phyloP scores from a whole-genome alignment of 225 moss, liverwort and hornwort genomes.

The Antitrichia curtipendula region DNA sequence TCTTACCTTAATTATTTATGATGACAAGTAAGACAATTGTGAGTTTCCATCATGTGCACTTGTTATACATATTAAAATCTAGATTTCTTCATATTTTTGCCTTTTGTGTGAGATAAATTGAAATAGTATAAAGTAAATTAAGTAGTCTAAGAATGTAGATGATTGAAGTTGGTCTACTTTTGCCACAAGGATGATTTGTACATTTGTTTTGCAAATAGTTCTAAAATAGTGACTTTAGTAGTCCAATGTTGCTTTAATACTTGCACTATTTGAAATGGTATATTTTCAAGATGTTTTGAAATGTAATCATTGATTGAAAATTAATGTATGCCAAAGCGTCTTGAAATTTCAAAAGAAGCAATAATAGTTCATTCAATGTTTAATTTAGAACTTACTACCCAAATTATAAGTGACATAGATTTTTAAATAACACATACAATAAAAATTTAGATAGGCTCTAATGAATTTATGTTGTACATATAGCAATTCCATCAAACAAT shows the following conservation, averaged over 20 bases:
- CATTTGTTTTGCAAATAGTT: neutral
- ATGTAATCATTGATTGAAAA: neutral
- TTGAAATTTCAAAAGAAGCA: neutral
- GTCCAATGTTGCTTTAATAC: no score
- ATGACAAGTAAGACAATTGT: no score
- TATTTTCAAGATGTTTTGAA: neutral
- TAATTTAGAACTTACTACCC: neutral
- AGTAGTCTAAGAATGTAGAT: neutral
- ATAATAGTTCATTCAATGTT: no score
- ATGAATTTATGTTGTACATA: neutral
- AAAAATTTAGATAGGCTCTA: accelerated
- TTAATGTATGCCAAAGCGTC: neutral
- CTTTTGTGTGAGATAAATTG: neutral
- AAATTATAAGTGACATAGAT: neutral
- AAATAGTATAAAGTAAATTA: neutral
- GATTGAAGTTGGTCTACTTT: neutral
- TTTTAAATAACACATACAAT: neutral
- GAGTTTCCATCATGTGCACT: neutral
- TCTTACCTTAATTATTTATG: neutral
- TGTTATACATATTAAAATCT: no score
- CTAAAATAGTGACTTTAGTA: no score
- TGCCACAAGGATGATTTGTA: neutral
- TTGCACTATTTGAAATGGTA: neutral
- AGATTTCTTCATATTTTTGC: neutral
- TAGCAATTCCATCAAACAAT: neutral